Evolutionary conservation across 2,329 filamentous ascomycete genomes (phyloP).

Genomic region (Sporothrix luriei): DNA sequence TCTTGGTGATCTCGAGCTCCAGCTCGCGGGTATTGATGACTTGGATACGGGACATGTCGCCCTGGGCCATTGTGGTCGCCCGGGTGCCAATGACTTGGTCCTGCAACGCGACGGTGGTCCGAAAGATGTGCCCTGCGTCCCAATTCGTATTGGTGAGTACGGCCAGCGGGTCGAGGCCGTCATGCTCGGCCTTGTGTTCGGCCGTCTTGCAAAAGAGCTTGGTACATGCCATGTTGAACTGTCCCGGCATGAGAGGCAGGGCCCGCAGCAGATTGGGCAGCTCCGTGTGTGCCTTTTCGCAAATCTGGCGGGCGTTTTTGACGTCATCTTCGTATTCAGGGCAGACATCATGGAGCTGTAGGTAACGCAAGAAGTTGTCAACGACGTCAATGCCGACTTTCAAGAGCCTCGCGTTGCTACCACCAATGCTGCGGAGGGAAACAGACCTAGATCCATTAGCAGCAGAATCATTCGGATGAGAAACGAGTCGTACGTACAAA

Average conservation of each 20-base stretch:
- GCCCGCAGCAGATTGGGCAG: slow-evolving; percentile 61
- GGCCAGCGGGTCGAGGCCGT: slow-evolving; percentile 37
- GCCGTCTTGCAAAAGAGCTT: slow-evolving; percentile 60
- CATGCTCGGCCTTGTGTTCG: slow-evolving; percentile 39
- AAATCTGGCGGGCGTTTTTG: slow-evolving; percentile 65
- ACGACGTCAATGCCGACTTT: slow-evolving; percentile 68
- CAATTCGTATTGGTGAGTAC: slow-evolving; percentile 47
- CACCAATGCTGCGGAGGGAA: slow-evolving; percentile 58
- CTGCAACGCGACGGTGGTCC: slow-evolving; percentile 50
- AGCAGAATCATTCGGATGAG: background rate
- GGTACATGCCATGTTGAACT: slow-evolving; percentile 77
- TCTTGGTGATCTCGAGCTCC: slow-evolving; percentile 62
- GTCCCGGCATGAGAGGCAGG: slow-evolving; percentile 64
- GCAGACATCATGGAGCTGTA: slow-evolving; percentile 82
- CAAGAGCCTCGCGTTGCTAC: slow-evolving; percentile 59
- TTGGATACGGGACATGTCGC: slow-evolving; percentile 43
- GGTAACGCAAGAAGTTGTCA: slow-evolving; percentile 84
- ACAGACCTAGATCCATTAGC: slow-evolving; percentile 49
- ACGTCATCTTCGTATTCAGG: slow-evolving; percentile 75
- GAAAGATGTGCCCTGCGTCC: slow-evolving; percentile 49
- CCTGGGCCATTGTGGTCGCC: slow-evolving; percentile 40
- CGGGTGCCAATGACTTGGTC: slow-evolving; percentile 40
- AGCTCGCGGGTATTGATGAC: slow-evolving; percentile 54
- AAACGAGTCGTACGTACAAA: slow-evolving; percentile 53
- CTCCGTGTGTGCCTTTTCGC: slow-evolving; percentile 67